Conservation (phyloP, 345 rosid genomes). For the Reutealis trisperma region DNA sequence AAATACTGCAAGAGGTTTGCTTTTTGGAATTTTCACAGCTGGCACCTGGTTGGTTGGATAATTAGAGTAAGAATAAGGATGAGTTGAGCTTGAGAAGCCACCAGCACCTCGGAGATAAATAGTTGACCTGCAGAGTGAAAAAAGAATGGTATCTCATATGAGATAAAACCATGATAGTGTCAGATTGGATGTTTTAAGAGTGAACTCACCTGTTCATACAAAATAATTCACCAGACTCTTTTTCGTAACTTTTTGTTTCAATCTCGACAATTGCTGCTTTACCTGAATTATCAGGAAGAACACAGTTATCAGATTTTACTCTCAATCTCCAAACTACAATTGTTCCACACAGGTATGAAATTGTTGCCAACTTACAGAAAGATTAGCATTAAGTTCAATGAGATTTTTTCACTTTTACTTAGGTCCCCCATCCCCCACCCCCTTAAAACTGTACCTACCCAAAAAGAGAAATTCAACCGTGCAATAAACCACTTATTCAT, state of each 20-base stretch:
- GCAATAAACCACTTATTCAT: constrained; percentile 9
- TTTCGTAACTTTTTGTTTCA: constrained; percentile 71
- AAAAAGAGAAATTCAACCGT: not conserved
- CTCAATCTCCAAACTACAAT: not conserved
- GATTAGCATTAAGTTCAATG: not conserved
- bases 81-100: constrained; percentile 78
- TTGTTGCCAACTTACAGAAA: not conserved
- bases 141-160: constrained; percentile 14
- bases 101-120: constrained; percentile 81
- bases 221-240: constrained; percentile 66
- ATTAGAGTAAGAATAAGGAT: constrained; percentile 68
- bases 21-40: constrained; percentile 66
- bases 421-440: not conserved
- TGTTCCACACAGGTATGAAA: not conserved
- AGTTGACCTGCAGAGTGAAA: constrained; percentile 48
- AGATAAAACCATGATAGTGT: constrained; percentile 13
- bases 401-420: not conserved
- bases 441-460: not conserved
- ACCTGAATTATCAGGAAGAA: constrained; percentile 43
- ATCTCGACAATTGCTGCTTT: constrained; percentile 86
- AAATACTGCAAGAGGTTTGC: constrained; percentile 55
- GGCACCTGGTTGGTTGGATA: constrained; percentile 61
- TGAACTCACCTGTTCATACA: constrained; percentile 73
- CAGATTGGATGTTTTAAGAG: constrained; percentile 17
- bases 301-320: not conserved